Conservation (phyloP, 2,329 filamentous ascomycete species). For the Penicillium sumatraense region DNA sequence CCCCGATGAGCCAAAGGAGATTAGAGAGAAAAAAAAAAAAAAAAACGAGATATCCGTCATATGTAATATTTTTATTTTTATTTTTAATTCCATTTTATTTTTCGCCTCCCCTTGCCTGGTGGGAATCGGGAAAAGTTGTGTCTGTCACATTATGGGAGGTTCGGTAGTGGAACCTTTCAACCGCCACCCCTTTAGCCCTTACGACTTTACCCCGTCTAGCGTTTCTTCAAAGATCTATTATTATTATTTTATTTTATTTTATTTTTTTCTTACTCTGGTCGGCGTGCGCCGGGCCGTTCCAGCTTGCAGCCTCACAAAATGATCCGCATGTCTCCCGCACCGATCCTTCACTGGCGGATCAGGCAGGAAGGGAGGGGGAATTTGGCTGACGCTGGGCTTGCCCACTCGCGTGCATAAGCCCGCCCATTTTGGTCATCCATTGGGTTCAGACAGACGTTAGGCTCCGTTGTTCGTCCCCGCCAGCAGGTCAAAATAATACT, state of each 20-base stretch:
- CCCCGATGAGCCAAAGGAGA: not conserved
- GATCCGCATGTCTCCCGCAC: slow-evolving; percentile 42
- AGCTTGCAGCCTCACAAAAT: slow-evolving; percentile 49
- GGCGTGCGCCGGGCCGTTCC: slow-evolving; percentile 52
- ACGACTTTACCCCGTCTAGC: slow-evolving; percentile 32
- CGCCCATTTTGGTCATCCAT: slow-evolving; percentile 24
- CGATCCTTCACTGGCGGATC: slow-evolving; percentile 38
- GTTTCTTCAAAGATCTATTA: slow-evolving; percentile 44
- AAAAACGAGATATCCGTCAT: slow-evolving; percentile 10
- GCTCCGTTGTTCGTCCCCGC: slow-evolving; percentile 39
- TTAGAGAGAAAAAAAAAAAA: too few species aligned
- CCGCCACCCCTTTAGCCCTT: slow-evolving; percentile 13
- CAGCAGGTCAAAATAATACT: slow-evolving; percentile 19
- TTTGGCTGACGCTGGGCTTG: slow-evolving; percentile 39
- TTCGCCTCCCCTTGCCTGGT: slow-evolving; percentile 9
- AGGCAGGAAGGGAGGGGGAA: slow-evolving; percentile 30
- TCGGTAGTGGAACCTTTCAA: slow-evolving; percentile 1
- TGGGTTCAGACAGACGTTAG: slow-evolving; percentile 40
- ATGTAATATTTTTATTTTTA: not conserved
- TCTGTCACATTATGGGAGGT: not conserved
- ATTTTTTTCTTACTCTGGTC: slow-evolving; percentile 40
- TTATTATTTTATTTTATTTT: too few species aligned
- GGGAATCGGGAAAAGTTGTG: not conserved
- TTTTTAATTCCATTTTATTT: too few species aligned
- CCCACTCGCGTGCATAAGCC: slow-evolving; percentile 45